Evolutionary conservation across 306 rosid genomes (phyloP).

Genomic region (Geum urbanum): DNA sequence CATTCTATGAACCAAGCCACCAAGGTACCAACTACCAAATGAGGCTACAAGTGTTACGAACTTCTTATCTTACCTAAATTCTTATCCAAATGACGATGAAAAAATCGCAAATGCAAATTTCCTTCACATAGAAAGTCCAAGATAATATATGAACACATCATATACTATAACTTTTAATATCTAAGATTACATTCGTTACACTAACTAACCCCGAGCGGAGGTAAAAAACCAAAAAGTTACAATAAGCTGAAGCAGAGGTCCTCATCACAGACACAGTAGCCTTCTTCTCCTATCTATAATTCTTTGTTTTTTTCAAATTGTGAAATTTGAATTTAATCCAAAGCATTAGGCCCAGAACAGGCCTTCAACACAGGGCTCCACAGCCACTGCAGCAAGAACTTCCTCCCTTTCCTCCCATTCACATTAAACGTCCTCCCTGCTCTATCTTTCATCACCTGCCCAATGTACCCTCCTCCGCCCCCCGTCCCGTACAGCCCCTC

Average conservation of each 20-base stretch:
- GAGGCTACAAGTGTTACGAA: neutral
- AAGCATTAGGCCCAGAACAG: constrained; percentile 85
- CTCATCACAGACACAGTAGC: too few species aligned
- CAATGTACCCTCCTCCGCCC: constrained; percentile 90
- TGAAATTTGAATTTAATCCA: constrained; percentile 31
- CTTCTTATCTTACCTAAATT: neutral
- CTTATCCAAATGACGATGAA: neutral
- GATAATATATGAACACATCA: neutral
- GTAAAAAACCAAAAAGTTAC: neutral
- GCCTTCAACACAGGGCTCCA: constrained; percentile 86
- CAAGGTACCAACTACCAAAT: too few species aligned
- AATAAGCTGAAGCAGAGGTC: constrained; percentile 29
- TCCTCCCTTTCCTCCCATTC: constrained; percentile 62
- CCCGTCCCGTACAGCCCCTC: constrained; percentile 89
- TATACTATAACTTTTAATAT: constrained; percentile 14
- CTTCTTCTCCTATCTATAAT: neutral
- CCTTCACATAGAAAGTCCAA: neutral
- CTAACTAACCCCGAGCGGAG: too few species aligned
- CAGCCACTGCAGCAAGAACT: constrained; percentile 78
- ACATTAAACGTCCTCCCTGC: constrained; percentile 62
- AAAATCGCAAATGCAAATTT: constrained; percentile 1
- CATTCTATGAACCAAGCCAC: neutral
- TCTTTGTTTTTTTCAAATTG: neutral
- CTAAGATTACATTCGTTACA: neutral
- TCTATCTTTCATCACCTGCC: constrained; percentile 63